Percentiles rank a stretch among this genome's conserved stretches.
Conservation (phyloP, 345 rosid species). For the Euphorbia tirucalli region DNA sequence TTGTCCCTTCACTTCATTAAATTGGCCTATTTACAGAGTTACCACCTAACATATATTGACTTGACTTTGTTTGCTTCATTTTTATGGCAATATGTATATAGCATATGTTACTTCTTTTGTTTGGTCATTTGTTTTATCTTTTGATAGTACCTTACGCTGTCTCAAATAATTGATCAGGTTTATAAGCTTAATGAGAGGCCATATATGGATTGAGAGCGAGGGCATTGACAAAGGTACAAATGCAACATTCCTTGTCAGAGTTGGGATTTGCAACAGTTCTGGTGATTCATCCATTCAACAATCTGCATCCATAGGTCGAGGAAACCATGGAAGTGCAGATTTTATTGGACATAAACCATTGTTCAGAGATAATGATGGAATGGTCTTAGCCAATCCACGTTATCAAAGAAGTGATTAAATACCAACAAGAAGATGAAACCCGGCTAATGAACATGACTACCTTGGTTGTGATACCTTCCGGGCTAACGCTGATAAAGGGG, state of each 20-base stretch:
- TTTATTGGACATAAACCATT: conserved; percentile 26
- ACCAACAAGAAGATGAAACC: not conserved
- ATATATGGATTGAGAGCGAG: conserved; percentile 87
- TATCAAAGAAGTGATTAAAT: conserved; percentile 52
- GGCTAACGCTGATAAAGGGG: not conserved
- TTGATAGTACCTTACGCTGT: not conserved
- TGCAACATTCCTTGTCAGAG: conserved; percentile 62
- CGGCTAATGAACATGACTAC: not conserved
- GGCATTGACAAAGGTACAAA: conserved; percentile 71
- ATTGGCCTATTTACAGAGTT: not conserved
- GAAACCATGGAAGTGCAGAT: conserved; percentile 56
- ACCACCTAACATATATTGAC: not conserved
- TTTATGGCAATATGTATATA: not conserved
- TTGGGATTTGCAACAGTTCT: conserved; percentile 52
- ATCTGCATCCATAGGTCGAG: conserved; percentile 40
- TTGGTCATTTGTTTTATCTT: not conserved
- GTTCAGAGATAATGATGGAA: conserved; percentile 26
- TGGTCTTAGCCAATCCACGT: conserved; percentile 23
- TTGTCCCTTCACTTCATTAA: not conserved
- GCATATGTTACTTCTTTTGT: not conserved
- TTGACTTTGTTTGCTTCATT: not conserved
- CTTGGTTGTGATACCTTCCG: not conserved
- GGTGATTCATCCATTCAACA: conserved; percentile 36
- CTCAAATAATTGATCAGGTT: conserved; percentile 50
- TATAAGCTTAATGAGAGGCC: conserved; percentile 89